phyloP scores from a whole-genome alignment of 2,329 filamentous ascomycete species.

The Ophiostoma sp. region DNA sequence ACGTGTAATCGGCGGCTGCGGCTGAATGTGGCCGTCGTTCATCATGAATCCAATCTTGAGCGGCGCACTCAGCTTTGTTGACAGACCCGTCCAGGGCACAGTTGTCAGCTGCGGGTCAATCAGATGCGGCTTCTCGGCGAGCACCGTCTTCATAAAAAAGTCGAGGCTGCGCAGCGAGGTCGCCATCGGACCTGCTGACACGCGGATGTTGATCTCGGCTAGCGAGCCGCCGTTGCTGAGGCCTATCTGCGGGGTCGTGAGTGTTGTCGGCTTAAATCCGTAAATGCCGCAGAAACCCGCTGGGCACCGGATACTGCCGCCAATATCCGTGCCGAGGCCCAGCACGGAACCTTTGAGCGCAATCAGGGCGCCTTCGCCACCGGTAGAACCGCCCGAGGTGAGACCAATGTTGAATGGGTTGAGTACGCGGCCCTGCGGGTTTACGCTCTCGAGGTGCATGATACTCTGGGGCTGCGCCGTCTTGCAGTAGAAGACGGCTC shows the following conservation, averaged over 20 bases:
- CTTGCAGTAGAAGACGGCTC: slow-evolving; percentile 30
- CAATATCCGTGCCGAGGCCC: slow-evolving; percentile 37
- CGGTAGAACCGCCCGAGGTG: slow-evolving; percentile 35
- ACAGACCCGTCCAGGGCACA: slow-evolving; percentile 46
- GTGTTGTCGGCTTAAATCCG: slow-evolving; percentile 28
- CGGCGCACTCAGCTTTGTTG: background rate
- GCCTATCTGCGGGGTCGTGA: slow-evolving; percentile 16
- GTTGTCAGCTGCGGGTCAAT: slow-evolving; percentile 63
- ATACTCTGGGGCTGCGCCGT: slow-evolving; percentile 30
- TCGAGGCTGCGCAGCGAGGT: slow-evolving; percentile 48
- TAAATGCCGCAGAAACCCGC: slow-evolving; percentile 33
- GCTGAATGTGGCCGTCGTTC: slow-evolving; percentile 38
- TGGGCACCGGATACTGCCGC: slow-evolving; percentile 28
- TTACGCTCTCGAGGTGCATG: slow-evolving; percentile 32
- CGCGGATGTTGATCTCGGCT: slow-evolving; percentile 17
- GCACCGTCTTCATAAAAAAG: slow-evolving; percentile 43
- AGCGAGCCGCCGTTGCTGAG: slow-evolving; percentile 36
- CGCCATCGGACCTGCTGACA: slow-evolving; percentile 17
- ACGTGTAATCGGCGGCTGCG: slow-evolving; percentile 55
- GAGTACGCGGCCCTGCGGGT: slow-evolving; percentile 34
- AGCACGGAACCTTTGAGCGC: slow-evolving; percentile 34
- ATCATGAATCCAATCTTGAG: slow-evolving; percentile 19
- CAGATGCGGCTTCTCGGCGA: slow-evolving; percentile 47
- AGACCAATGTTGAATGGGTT: slow-evolving; percentile 35
- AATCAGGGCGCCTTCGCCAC: slow-evolving; percentile 36